These are phyloP conservation scores for Mimosa bimucronata DNA, from an alignment of 306 rosid species.

Conservation along the genomic window DNA sequence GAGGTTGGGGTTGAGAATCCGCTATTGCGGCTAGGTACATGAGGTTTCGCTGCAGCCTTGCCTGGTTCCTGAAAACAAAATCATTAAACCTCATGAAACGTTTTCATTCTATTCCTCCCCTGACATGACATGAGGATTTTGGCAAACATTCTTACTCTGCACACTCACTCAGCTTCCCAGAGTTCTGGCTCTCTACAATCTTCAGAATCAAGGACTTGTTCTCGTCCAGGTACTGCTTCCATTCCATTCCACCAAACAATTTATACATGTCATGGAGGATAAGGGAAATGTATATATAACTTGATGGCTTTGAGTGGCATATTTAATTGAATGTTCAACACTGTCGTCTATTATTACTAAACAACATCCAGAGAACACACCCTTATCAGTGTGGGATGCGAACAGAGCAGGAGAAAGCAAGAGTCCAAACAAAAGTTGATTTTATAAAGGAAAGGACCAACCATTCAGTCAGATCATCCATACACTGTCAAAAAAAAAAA, in stretches of 20 bases:
- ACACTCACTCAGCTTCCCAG: conserved; percentile 91
- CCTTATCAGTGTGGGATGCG: too few relatives aligned
- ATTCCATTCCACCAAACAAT: conserved; percentile 9
- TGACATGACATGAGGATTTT: conserved; percentile 8
- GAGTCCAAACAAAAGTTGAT: not conserved
- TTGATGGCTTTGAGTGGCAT: too few relatives aligned
- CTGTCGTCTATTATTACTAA: not conserved
- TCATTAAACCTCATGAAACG: not conserved
- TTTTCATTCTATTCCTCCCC: not conserved
- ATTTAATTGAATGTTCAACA: too few relatives aligned
- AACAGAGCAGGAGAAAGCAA: not conserved
- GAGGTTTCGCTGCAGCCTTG: conserved; percentile 93
- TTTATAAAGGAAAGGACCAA: not conserved
- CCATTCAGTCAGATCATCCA: not conserved
- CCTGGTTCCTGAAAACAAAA: conserved; percentile 71
- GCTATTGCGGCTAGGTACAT: conserved; percentile 99
- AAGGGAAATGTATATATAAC: not conserved
- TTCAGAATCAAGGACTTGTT: conserved; percentile 95
- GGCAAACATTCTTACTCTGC: conserved; percentile 80
- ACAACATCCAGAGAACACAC: not conserved
- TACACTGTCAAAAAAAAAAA: not conserved
- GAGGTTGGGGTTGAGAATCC: conserved; percentile 94
- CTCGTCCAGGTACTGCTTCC: conserved; percentile 90
- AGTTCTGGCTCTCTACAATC: conserved; percentile 98
- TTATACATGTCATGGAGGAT: not conserved